phyloP scores from a whole-genome alignment of 306 rosid species.

The Luffa aegyptiaca region DNA sequence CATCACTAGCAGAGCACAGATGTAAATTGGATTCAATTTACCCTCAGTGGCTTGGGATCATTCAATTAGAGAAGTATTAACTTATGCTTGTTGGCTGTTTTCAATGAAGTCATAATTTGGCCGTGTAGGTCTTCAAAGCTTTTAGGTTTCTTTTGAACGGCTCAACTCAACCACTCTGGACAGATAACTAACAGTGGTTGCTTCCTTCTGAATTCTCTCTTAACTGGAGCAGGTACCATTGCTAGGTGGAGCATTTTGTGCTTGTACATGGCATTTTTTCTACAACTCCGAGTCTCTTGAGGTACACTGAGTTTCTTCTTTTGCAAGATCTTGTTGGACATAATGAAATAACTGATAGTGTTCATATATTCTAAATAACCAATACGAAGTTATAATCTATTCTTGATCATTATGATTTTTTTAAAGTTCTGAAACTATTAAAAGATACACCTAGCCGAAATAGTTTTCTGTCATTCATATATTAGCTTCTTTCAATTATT shows the following conservation, averaged over 20 bases:
- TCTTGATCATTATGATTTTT: not conserved
- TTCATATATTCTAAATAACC: not conserved
- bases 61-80: not conserved
- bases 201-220: not conserved
- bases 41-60: not conserved
- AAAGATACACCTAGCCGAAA: not conserved
- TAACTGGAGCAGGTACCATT: constrained; percentile 50
- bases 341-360: not conserved
- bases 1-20: not conserved
- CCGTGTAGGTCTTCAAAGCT: not conserved
- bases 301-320: constrained; percentile 26
- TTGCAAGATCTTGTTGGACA: not conserved
- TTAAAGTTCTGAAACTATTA: not conserved
- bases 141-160: not conserved
- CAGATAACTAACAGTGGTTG: not conserved
- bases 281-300: constrained; percentile 82
- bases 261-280: constrained; percentile 99
- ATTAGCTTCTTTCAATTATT: not conserved
- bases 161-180: not conserved
- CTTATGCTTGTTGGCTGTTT: not conserved
- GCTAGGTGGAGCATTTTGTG: constrained; percentile 91
- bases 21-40: not conserved
- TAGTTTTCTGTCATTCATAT: not conserved
- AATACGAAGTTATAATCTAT: not conserved
- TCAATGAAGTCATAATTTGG: not conserved